These are phyloP conservation scores for Pulveroboletus sp. DNA, from an alignment of 768 basidiomycete species.

Conservation along the genomic window DNA sequence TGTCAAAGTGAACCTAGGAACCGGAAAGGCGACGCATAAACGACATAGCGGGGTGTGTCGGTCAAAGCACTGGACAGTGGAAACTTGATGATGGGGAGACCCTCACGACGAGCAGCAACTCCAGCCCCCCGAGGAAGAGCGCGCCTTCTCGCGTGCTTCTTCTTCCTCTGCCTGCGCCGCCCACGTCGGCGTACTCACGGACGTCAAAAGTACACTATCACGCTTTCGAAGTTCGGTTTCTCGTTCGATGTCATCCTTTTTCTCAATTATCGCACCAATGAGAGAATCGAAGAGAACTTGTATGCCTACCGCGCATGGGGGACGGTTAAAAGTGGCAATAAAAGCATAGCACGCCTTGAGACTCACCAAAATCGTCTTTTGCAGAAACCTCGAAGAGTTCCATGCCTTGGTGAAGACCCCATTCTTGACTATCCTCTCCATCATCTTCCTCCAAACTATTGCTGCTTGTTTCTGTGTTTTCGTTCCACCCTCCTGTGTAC, in stretches of 20 bases:
- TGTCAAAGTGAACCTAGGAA: conserved; percentile 23
- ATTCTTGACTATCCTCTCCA: conserved; percentile 50
- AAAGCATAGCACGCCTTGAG: not conserved
- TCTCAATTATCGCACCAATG: conserved; percentile 72
- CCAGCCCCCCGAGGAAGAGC: conserved; percentile 49
- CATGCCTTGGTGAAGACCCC: conserved; percentile 80
- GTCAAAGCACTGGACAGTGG: conserved; percentile 17
- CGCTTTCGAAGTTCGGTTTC: conserved; percentile 78
- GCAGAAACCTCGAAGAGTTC: conserved; percentile 89
- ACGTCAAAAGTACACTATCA: conserved; percentile 76
- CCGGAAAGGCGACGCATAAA: conserved; percentile 23
- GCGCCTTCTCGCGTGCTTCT: conserved; percentile 56
- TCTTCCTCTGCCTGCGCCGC: conserved; percentile 77
- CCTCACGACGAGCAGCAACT: conserved; percentile 58
- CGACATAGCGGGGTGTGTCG: conserved; percentile 24
- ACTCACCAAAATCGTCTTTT: conserved; percentile 75
- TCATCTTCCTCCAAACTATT: conserved; percentile 67
- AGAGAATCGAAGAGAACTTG: conserved; percentile 74
- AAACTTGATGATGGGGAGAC: conserved; percentile 14
- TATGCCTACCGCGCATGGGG: conserved; percentile 51
- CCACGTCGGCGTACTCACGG: conserved; percentile 64
- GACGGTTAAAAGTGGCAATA: conserved; percentile 13
- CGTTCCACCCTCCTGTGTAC: conserved; percentile 49
- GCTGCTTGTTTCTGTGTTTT: conserved; percentile 55
- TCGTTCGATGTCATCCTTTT: conserved; percentile 73